Conservation (phyloP, 2,329 filamentous ascomycete species). For the Aspergillus sp. region DNA sequence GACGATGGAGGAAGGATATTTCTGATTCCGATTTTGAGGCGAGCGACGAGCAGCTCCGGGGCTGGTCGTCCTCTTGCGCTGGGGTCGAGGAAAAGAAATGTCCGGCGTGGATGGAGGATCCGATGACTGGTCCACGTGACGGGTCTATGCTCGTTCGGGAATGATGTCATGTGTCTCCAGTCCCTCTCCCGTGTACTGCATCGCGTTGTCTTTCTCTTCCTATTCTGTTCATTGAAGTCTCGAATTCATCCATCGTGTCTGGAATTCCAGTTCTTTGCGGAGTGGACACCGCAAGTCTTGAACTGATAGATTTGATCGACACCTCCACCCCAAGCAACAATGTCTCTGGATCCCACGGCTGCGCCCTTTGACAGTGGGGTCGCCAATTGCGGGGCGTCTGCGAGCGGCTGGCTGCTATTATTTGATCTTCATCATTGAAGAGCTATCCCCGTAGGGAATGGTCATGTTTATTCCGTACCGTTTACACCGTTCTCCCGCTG, state of each 20-base stretch:
- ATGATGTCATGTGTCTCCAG: conserved; percentile 13
- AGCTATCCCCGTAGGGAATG: no score
- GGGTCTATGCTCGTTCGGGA: conserved; percentile 12
- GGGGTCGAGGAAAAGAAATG: no score
- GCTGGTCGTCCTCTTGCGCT: neutral
- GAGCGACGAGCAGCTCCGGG: conserved; percentile 11
- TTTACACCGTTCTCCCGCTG: neutral
- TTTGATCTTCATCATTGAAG: no score
- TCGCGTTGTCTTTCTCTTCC: neutral
- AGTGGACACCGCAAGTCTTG: neutral
- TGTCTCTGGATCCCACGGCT: neutral
- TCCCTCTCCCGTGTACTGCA: neutral
- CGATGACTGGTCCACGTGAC: conserved; percentile 12
- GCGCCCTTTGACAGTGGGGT: neutral
- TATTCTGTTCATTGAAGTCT: no score
- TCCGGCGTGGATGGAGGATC: neutral
- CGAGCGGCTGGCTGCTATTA: no score
- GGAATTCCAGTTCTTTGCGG: no score
- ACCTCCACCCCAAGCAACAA: neutral
- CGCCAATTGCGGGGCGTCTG: neutral
- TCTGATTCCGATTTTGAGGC: neutral
- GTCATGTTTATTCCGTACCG: no score
- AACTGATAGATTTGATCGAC: conserved; percentile 1
- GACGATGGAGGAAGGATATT: neutral
- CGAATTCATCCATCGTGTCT: no score